Percentiles rank a stretch among this genome's conserved stretches.
Evolutionary conservation across 179 eudicot genomes (phyloP).

Genomic region (Heliamphora pulchella): DNA sequence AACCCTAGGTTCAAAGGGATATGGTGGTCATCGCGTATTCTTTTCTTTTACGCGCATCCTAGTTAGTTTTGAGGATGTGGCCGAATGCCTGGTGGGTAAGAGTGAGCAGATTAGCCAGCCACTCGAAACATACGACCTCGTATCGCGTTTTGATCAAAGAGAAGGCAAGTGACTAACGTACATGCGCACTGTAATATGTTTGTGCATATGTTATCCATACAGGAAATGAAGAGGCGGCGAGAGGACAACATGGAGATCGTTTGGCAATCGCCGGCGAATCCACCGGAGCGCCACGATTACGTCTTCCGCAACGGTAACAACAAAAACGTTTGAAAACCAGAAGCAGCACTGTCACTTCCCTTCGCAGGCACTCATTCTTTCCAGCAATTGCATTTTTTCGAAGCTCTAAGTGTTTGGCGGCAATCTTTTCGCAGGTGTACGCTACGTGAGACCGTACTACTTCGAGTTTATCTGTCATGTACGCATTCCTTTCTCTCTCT

Average conservation of each 20-base stretch:
- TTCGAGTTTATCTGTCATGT: slow-evolving; percentile 94
- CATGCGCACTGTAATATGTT: too few species aligned
- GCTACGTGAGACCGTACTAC: slow-evolving; percentile 80
- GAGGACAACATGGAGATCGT: slow-evolving; percentile 64
- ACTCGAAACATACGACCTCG: too few species aligned
- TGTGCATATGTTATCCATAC: too few species aligned
- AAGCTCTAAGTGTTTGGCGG: background rate
- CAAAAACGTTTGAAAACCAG: background rate
- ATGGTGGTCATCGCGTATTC: too few species aligned
- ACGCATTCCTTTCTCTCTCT: slow-evolving; percentile 16
- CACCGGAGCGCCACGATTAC: slow-evolving; percentile 75
- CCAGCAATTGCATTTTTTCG: background rate
- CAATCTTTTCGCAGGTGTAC: slow-evolving; percentile 46
- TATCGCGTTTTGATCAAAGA: too few species aligned
- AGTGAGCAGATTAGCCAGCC: too few species aligned
- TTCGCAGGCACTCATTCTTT: background rate
- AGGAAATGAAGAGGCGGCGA: slow-evolving; percentile 28
- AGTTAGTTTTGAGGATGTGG: too few species aligned
- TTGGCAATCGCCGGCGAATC: slow-evolving; percentile 85
- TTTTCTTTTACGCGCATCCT: too few species aligned
- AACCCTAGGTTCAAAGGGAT: too few species aligned
- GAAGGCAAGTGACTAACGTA: too few species aligned
- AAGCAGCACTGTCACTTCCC: background rate
- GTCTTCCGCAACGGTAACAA: slow-evolving; percentile 57
- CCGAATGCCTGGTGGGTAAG: too few species aligned